Base-by-base conservation (phyloP, 257 asterid genomes). In the Mentha longifolia region DNA sequence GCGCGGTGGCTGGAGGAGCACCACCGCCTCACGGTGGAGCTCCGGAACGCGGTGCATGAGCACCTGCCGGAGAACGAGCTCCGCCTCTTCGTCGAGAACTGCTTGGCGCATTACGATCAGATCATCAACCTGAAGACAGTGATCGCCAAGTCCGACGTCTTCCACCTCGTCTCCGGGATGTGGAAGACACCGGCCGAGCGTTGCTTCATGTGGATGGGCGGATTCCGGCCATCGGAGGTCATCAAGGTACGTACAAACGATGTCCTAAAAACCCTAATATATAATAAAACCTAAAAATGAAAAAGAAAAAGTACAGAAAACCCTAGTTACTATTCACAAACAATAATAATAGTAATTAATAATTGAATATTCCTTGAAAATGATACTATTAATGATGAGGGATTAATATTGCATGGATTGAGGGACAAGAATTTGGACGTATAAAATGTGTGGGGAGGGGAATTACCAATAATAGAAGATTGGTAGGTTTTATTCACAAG, bases 141-240 rank as follows among this genome's bases (percentile, higher is more conserved):
- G 78, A 73, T 86, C 0, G 87, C 84, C 0, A 93, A 86, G 60
- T 58, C 87, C 19, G 96, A 91, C 15, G 89, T 89, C 3, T 87
- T 92, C 72, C 97, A 94, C 80, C 79, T 91, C 2, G 61, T 89
- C 70, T 87, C 96, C 59, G 98, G 98, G 80, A 79, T 71, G 74
- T 94, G 97, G 96, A 91, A 84, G 74, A 85, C 98, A 25, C 98
- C 98, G 4, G 96, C 96, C 0, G 98, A 94, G 71, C 84, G 98
- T 0, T 91, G 96, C 79, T 91, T 89, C 83, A 75, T 91, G 82
- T 94, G 98, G 98, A 63, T 94, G 9, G 98, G 98, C 0, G 98
- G 88, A 46, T 86, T 91, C 79, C 90, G 97, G 13, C 97, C 98
- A 3, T 91, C 98, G 0, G 88, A 89, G 55, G 68, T 94, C 83